phyloP scores from a whole-genome alignment of 2,329 filamentous ascomycete genomes.

The Phialemoniopsis sp. region DNA sequence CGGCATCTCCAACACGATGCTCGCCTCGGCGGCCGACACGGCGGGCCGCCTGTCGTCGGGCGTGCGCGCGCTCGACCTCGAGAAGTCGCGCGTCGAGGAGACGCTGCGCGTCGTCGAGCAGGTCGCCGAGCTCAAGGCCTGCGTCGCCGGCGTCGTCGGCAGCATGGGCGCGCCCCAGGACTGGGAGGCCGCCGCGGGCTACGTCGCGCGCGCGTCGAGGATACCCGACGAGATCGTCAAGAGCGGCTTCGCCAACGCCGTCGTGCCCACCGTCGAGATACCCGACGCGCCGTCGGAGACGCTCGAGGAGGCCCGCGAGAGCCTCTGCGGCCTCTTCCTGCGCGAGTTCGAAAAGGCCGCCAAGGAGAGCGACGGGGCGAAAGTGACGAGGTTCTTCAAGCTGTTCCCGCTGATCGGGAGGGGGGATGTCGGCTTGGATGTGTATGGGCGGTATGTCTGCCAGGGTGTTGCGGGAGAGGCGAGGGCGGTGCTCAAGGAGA shows the following conservation, averaged over 20 bases:
- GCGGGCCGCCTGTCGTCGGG: constrained; percentile 81
- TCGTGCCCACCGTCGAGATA: constrained; percentile 93
- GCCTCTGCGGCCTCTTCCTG: constrained; percentile 83
- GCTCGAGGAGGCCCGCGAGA: constrained; percentile 81
- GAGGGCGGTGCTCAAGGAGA: constrained; percentile 72
- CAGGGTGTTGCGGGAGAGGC: constrained; percentile 87
- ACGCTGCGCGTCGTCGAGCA: constrained; percentile 92
- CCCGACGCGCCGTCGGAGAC: constrained; percentile 88
- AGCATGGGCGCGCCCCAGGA: constrained; percentile 98
- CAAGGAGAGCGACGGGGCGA: constrained; percentile 78
- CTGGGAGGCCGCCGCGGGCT: constrained; percentile 94
- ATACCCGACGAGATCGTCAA: constrained; percentile 77
- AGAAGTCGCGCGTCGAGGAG: constrained; percentile 87
- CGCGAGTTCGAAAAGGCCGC: constrained; percentile 94
- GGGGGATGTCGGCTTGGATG: constrained; percentile 83
- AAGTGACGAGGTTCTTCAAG: constrained; percentile 96
- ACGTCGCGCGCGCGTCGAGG: constrained; percentile 76
- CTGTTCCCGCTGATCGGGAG: constrained; percentile 91
- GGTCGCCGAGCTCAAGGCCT: constrained; percentile 94
- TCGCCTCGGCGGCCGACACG: constrained; percentile 79
- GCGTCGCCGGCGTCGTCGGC: constrained; percentile 87
- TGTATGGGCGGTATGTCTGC: constrained; percentile 94
- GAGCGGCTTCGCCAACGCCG: constrained; percentile 83
- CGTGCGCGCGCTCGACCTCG: constrained; percentile 82
- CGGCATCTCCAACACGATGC: constrained; percentile 84